Base-by-base conservation (phyloP, 2,329 filamentous ascomycete genomes). In the Zalaria obscura region DNA sequence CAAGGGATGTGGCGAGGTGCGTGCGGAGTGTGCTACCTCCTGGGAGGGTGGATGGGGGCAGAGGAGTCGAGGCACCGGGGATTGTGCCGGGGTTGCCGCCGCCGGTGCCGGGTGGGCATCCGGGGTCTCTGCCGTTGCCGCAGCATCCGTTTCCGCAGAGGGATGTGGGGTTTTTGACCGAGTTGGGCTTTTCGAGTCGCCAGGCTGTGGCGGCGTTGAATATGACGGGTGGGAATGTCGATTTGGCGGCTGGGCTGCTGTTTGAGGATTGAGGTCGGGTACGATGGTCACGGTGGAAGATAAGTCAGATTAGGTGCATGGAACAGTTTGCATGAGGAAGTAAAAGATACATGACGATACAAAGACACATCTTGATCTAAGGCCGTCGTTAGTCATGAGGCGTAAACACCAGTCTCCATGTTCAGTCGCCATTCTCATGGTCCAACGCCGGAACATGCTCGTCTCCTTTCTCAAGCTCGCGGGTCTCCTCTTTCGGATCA, bases 1-100 rank as follows among this genome's bases (percentile, higher is more conserved):
- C 83, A 0, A 70, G 69, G 37, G 69, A 71, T 43, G 79, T 91
- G 68, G 76, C 77, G 0, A 44, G 50, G 1, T 53, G 61, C 0
- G 40, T 69, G 27, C 48, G 65, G 7, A 55, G 48, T 1, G 54
- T 56, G 25, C 41, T 58, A 8, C 53, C 58, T 4, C 29, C 46
- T 5, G 37, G 38, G 27, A 35, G 37, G 28, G 35, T 47, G 18
- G 40, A 45, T 11, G 45, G 38, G n/a, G 45, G 45, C 27, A 40
- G 42, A 31, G 45, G 45, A 10, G 40, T 47, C 10, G 45, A 47
- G 38, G 39, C 40, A 31, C 42, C 76, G 0, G 41, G 45, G 0
- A 51, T 59, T 0, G 38, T 62, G 11, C 40, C 59, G 4, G 44
- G 41, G 0, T 49, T 51, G 33, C 44, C 49, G 10, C 51, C 53